Evolutionary conservation across 257 asterid species (phyloP), one percentile per base, ranked within the genome.

Genomic region (Przewalskia tangutica): DNA sequence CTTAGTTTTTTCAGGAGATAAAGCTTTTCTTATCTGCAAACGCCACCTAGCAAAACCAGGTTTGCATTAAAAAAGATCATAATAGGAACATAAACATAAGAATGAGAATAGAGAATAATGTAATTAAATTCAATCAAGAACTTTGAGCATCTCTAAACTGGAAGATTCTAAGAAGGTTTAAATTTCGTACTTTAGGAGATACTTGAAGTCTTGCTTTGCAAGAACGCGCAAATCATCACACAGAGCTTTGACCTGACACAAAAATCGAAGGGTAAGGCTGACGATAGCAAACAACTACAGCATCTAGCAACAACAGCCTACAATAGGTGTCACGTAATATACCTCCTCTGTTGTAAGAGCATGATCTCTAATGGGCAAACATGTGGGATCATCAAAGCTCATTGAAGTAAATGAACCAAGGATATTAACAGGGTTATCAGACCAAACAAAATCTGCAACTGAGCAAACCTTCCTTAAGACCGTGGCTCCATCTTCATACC

Each of bases 401-500:
- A 92, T 94, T 77, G 95, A 82, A 85, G 95, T 79, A 58, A 92
- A 93, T 7, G 98, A 88, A 67, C 99, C 98, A 59, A 93, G 97
- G 68, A 94, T 79, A 18, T 94, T 95, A 77, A 93, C 93, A 71
- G 97, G 96, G 42, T 88, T 23, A 20, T 89, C 93, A 8, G 95
- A 92, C 93, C 90, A 91, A 70, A 96, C 85, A 84, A 96, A 96
- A 75, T 93, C 94, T 20, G 93, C 89, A 56, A 97, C 99, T 34
- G 94, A 81, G 84, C 88, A 88, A 76, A 89, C 88, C 88, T 94
- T 96, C 83, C 97, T 89, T 89, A 90, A 81, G 12, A 89, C 89
- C 75, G 98, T 90, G 82, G 85, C 93, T 51, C 98, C 99, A 66
- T 96, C 98, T 86, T 96, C 99, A 44, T 96, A 96, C 81, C 99